A percentile compares a stretch with the other conserved stretches of the same genome.
Conservation (phyloP, 192 early-diverging fungal genomes). For the Rhizoclosmatium sp. region DNA sequence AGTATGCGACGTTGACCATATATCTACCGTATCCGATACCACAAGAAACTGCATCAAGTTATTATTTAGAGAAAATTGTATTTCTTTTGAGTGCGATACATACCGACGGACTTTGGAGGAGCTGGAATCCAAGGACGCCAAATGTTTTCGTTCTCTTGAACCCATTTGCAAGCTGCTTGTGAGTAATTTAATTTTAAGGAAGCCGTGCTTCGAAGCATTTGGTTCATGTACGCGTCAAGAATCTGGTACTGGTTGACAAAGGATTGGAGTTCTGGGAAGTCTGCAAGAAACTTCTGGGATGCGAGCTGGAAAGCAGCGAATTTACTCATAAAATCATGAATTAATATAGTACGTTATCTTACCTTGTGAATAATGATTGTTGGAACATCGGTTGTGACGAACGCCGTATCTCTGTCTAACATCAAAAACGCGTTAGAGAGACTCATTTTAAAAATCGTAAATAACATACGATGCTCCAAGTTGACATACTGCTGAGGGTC, state of each 20-base stretch:
- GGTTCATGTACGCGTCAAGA: background rate
- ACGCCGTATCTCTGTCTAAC: background rate
- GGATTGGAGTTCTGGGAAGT: constrained; percentile 12
- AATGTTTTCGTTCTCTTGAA: background rate
- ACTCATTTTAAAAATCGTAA: background rate
- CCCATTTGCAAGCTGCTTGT: constrained; percentile 14
- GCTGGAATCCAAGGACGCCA: constrained; percentile 31
- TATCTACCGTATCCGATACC: constrained; percentile 20
- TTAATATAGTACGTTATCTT: too few species aligned
- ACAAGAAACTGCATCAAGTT: background rate
- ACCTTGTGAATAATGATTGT: constrained; percentile 28
- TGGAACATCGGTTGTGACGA: constrained; percentile 26
- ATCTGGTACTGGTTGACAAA: constrained; percentile 16
- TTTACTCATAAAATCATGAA: too few species aligned
- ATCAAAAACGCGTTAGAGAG: background rate
- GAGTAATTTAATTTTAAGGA: background rate
- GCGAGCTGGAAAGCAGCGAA: background rate
- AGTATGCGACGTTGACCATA: background rate
- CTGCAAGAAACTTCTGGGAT: constrained; percentile 2
- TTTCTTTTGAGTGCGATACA: background rate
- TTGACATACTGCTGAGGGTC: background rate
- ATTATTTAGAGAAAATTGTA: background rate
- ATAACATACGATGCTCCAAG: background rate
- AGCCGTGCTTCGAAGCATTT: constrained; percentile 13
- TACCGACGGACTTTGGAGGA: constrained; percentile 14